Evolutionary conservation across 225 moss, liverwort and hornwort species (phyloP), one percentile per base, ranked within the genome.

Genomic region (Thuidium tamariscinum): DNA sequence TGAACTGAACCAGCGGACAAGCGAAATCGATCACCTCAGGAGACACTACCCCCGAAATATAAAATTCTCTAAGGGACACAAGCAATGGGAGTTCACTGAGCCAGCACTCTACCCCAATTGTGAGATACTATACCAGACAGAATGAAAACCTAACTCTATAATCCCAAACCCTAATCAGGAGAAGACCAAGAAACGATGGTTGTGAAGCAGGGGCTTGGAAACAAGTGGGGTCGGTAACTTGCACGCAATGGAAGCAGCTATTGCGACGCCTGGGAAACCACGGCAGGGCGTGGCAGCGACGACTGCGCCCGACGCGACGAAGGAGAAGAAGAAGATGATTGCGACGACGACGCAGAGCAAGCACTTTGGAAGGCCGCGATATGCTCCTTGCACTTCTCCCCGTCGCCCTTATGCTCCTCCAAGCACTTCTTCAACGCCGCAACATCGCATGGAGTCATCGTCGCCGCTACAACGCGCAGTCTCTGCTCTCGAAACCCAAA

Each of bases 381-480:
- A 70, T 88, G 91, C 52, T 92, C 79, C 83, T 88, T 94, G 89
- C 95, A 95, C 88, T 93, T 94, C 48, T 92, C 92, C 19, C 89
- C 92, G 86, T 95, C 91, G 44, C 93, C 94, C 57, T 93, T 81
- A 11, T 92, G 90, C 88, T 95, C 93, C 86, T 92, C 91, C 92
- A 95, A 86, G 83, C 93, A 94, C 85, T 92, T 92, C 89, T 93
- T 93, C 88, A 95, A 82, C 49, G 91, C 92, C 80, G 91, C 86
- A 68, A 94, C 93, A 84, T 94, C 92, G 81, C 95, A 92, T 26
- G 91, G 92, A 70, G 86, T 92, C 95, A 94, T 94, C 79, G 32
- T 48, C 48, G 30, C 19, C 48, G 7, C 73, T 18, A 48, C 79
- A 82, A 55, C 15, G 29, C 52, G 77, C 5, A 71, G 57, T 46